These are phyloP conservation scores for Lactarius hengduanensis DNA, from an alignment of 768 basidiomycete species.

Conservation along the genomic window DNA sequence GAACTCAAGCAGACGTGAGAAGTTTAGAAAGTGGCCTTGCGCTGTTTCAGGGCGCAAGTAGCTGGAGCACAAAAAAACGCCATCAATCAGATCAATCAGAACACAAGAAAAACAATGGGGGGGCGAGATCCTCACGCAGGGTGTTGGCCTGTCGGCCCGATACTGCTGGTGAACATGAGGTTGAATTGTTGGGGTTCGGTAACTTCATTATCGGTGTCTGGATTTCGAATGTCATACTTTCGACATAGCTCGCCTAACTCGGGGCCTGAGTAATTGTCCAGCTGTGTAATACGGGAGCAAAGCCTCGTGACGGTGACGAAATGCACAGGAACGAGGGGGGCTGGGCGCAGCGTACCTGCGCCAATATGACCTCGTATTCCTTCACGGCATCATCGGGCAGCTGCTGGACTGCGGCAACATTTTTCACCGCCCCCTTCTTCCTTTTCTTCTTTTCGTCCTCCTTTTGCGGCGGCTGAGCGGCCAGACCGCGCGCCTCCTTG, in stretches of 20 bases:
- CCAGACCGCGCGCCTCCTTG: conserved; percentile 79
- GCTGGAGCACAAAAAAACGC: conserved; percentile 39
- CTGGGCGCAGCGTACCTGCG: conserved; percentile 60
- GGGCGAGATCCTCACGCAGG: conserved; percentile 62
- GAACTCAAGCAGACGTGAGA: conserved; percentile 93
- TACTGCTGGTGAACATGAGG: conserved; percentile 97
- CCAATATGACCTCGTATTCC: conserved; percentile 80
- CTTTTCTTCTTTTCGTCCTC: conserved; percentile 61
- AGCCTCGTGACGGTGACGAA: conserved; percentile 23
- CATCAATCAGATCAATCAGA: conserved; percentile 11
- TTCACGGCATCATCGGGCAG: conserved; percentile 69
- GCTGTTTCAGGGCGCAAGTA: conserved; percentile 98
- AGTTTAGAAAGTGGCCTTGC: conserved; percentile 98
- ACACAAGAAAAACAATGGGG: conserved; percentile 1
- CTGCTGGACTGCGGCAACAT: conserved; percentile 56
- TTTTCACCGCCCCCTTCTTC: conserved; percentile 81
- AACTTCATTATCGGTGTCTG: conserved; percentile 90
- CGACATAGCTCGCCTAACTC: conserved; percentile 86
- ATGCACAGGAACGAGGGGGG: background rate
- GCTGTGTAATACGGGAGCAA: conserved; percentile 48
- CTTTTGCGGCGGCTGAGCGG: conserved; percentile 50
- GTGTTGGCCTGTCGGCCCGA: conserved; percentile 96
- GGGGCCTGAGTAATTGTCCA: conserved; percentile 91
- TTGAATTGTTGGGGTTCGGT: conserved; percentile 95
- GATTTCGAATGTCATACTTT: conserved; percentile 79